A percentile compares a stretch with the other conserved stretches of the same genome.
Evolutionary conservation across 805 yeast genomes (phyloP).

Genomic region (Saccharomycopsis guyanensis): DNA sequence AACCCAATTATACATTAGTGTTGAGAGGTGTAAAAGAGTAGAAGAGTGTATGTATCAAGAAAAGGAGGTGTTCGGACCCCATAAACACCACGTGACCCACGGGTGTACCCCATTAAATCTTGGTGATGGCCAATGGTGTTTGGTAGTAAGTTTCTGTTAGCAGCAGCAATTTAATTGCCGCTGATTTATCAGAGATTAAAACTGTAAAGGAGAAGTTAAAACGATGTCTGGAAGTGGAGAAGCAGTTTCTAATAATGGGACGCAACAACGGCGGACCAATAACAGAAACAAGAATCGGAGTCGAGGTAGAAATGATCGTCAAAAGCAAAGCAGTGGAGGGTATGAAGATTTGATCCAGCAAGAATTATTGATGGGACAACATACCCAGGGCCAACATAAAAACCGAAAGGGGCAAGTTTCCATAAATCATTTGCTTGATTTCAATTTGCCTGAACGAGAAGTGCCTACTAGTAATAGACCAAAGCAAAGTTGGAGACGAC

Average conservation of each 20-base stretch:
- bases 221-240: background rate
- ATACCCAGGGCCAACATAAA: constrained; percentile 8
- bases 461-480: constrained; percentile 8
- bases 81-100: too few relatives aligned
- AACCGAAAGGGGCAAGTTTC: constrained; percentile 39
- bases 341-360: constrained; percentile 4
- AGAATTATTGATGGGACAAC: constrained; percentile 4
- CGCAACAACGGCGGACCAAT: background rate
- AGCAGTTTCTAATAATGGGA: background rate
- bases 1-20: background rate
- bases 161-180: too few relatives aligned
- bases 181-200: too few relatives aligned
- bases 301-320: too few relatives aligned
- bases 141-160: too few relatives aligned
- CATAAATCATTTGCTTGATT: constrained; percentile 61
- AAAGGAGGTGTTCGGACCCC: too few relatives aligned
- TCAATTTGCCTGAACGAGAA: constrained; percentile 39
- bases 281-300: background rate
- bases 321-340: background rate
- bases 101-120: too few relatives aligned
- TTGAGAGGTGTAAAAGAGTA: too few relatives aligned
- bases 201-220: too few relatives aligned
- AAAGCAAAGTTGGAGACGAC: constrained; percentile 10
- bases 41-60: too few relatives aligned
- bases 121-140: too few relatives aligned